A percentile compares a stretch with the other conserved stretches of the same genome.
phyloP scores from a whole-genome alignment of 2,329 filamentous ascomycete genomes.

The Botryotinia calthae region DNA sequence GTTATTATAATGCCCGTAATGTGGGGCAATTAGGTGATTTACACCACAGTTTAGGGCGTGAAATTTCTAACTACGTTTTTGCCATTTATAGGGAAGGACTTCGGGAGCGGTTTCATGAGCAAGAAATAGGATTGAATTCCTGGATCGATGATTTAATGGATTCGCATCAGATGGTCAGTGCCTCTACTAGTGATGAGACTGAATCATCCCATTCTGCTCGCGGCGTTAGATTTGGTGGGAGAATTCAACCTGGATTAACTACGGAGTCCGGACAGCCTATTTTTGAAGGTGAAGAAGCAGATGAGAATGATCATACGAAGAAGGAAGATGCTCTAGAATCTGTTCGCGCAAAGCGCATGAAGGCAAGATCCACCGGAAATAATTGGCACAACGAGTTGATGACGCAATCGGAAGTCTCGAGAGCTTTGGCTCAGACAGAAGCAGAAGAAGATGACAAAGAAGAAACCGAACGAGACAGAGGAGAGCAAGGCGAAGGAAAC shows the following conservation, averaged over 20 bases:
- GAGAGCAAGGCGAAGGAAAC: too few relatives aligned
- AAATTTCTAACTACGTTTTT: neutral
- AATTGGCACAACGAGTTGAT: neutral
- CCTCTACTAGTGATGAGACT: neutral
- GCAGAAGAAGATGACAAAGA: neutral
- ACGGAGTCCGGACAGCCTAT: neutral
- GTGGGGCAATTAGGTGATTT: neutral
- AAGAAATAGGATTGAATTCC: neutral
- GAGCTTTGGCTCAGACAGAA: neutral
- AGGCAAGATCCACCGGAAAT: neutral
- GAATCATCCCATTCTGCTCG: neutral
- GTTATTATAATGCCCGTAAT: too few relatives aligned
- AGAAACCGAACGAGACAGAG: neutral
- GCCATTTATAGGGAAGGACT: neutral
- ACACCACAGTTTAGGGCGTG: accelerated
- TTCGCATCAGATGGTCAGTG: neutral
- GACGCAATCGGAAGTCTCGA: neutral
- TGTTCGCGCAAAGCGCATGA: neutral
- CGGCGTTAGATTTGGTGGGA: neutral
- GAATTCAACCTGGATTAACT: neutral
- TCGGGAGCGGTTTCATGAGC: neutral
- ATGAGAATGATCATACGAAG: neutral
- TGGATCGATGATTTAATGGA: too few relatives aligned
- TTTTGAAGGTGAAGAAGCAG: neutral
- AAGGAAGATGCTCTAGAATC: neutral